A percentile compares a stretch with the other conserved stretches of the same genome.
phyloP scores from a whole-genome alignment of 805 yeast genomes.

The Barnettozyma vustinii region DNA sequence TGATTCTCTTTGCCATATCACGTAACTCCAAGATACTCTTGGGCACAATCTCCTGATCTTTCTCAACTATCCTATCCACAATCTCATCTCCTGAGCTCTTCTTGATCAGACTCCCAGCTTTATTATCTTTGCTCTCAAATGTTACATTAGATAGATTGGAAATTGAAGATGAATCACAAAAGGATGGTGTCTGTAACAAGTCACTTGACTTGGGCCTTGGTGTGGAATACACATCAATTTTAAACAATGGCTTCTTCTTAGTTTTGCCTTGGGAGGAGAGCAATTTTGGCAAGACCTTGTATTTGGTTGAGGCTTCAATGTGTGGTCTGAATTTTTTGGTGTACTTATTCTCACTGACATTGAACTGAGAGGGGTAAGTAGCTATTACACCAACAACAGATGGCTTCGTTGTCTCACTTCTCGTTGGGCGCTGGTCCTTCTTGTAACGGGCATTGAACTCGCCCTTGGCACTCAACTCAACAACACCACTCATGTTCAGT shows the following conservation, averaged over 20 bases:
- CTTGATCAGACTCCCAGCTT: not conserved
- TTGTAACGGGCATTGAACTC: conserved; percentile 20
- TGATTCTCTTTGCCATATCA: conserved; percentile 21
- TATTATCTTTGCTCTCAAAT: conserved; percentile 16
- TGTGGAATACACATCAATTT: conserved; percentile 22
- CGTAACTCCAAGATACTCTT: conserved; percentile 6
- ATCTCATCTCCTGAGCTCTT: not conserved
- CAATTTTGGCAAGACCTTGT: conserved; percentile 17
- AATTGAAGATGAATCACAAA: conserved; percentile 20
- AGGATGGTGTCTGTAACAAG: conserved; percentile 26
- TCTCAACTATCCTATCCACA: not conserved
- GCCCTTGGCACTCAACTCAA: conserved; percentile 31
- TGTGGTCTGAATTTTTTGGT: conserved; percentile 11
- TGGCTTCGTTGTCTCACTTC: conserved; percentile 6
- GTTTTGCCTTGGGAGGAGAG: conserved; percentile 11
- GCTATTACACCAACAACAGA: not conserved
- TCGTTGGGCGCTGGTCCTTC: not conserved
- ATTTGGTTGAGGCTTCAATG: conserved; percentile 20
- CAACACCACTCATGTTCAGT: conserved; percentile 21
- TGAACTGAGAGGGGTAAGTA: conserved; percentile 4
- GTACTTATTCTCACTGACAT: not conserved
- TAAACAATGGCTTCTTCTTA: not conserved
- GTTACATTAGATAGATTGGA: conserved; percentile 24
- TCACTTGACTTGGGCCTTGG: conserved; percentile 28
- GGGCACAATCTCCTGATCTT: not conserved